phyloP scores from a whole-genome alignment of 1,284 basidiomycete genomes.

The Boletus nobilissimus region DNA sequence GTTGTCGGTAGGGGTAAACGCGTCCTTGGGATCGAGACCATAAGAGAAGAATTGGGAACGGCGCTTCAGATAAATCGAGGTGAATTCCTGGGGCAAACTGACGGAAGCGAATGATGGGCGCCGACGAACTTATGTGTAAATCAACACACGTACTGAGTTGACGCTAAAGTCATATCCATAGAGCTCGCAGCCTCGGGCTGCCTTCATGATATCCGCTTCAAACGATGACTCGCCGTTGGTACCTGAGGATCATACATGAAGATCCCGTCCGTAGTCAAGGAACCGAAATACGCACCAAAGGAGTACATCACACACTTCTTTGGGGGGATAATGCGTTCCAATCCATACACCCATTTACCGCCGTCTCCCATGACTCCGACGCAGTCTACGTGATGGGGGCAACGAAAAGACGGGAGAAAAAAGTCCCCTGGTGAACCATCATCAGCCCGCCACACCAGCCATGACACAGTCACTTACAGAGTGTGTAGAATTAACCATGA shows the following conservation, averaged over 20 bases:
- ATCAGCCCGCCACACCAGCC: background rate
- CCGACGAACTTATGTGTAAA: background rate
- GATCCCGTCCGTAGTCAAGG: background rate
- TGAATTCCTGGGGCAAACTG: conserved; percentile 62
- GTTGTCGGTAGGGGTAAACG: conserved; percentile 41
- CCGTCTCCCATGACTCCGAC: conserved; percentile 61
- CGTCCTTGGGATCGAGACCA: conserved; percentile 54
- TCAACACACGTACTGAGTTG: conserved; percentile 47
- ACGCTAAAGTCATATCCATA: conserved; percentile 67
- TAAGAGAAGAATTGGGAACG: conserved; percentile 62
- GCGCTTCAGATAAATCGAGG: conserved; percentile 47
- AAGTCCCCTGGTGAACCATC: conserved; percentile 65
- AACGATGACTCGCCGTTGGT: too few species aligned
- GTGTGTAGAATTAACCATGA: conserved; percentile 48
- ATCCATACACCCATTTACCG: conserved; percentile 63
- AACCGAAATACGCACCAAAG: too few species aligned
- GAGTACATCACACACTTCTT: conserved; percentile 59
- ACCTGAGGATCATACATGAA: conserved; percentile 41
- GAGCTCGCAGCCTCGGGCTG: conserved; percentile 56
- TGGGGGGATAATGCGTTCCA: conserved; percentile 56
- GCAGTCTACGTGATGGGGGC: conserved; percentile 58
- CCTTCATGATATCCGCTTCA: too few species aligned
- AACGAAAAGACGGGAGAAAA: conserved; percentile 59
- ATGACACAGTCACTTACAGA: conserved; percentile 39
- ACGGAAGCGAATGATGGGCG: conserved; percentile 1